Conservation (phyloP, 352 stramenopile species). For the Phytophthora idaei region DNA sequence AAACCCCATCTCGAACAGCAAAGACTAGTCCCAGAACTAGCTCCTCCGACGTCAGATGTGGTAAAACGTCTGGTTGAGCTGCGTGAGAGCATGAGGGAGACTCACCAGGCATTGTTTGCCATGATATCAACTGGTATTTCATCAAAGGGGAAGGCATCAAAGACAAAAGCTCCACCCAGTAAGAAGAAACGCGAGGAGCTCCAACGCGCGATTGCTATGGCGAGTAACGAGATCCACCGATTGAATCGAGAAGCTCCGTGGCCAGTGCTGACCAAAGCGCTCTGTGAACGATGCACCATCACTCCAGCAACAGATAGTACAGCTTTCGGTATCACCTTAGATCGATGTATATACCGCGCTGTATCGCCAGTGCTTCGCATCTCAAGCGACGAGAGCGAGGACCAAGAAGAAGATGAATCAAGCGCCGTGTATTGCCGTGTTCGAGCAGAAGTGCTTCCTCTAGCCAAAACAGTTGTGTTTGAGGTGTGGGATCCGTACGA, state of each 20-base stretch:
- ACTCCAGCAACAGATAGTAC: background rate
- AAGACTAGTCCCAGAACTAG: conserved; percentile 38
- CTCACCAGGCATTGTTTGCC: conserved; percentile 11
- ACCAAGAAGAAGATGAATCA: conserved; percentile 19
- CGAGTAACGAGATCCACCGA: conserved; percentile 31
- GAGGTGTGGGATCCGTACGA: conserved; percentile 45
- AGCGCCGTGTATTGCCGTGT: conserved; percentile 51
- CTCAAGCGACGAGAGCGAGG: conserved; percentile 26
- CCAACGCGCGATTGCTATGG: conserved; percentile 10
- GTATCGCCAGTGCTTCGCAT: conserved; percentile 48
- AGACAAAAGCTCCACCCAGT: conserved; percentile 15
- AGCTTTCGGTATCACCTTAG: conserved; percentile 28
- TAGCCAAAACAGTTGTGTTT: conserved; percentile 36
- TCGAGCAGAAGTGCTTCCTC: conserved; percentile 34
- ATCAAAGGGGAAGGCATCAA: conserved; percentile 33
- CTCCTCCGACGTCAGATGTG: conserved; percentile 11
- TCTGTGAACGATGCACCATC: conserved; percentile 45
- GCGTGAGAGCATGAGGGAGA: conserved; percentile 10
- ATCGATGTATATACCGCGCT: conserved; percentile 52
- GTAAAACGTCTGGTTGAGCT: conserved; percentile 23
- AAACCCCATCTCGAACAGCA: conserved; percentile 53
- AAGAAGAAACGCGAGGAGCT: conserved; percentile 40
- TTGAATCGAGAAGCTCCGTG: conserved; percentile 39
- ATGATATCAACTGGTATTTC: conserved; percentile 5
- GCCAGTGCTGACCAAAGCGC: conserved; percentile 34